Percentiles rank a stretch among this genome's conserved stretches.
Conservation (phyloP, 2,329 filamentous ascomycete species). For the Penicillium sp. region DNA sequence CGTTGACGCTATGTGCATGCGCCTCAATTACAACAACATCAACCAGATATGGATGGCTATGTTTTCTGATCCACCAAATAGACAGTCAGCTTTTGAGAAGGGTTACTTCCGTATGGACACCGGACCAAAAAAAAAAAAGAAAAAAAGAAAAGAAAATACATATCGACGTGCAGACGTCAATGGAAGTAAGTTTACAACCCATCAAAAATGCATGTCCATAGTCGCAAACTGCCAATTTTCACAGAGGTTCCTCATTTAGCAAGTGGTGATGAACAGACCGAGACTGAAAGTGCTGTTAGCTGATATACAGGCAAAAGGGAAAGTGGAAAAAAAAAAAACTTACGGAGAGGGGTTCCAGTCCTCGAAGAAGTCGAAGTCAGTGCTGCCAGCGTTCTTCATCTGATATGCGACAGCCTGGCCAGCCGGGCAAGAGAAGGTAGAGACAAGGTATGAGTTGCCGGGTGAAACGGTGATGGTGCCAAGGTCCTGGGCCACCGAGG, state of each 20-base stretch:
- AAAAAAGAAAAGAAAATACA: neutral
- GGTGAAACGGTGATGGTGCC: conserved; percentile 50
- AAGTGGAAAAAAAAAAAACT: conserved; percentile 21
- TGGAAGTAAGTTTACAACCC: conserved; percentile 1
- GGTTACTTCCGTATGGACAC: neutral
- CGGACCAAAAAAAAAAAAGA: neutral
- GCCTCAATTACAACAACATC: conserved; percentile 3
- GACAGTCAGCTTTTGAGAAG: conserved; percentile 9
- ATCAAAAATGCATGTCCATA: neutral
- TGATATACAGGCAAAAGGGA: neutral
- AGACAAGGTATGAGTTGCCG: conserved; percentile 56
- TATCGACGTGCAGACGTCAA: neutral
- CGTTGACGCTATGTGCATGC: conserved; percentile 1
- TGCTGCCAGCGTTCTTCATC: conserved; percentile 53
- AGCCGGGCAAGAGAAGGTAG: conserved; percentile 56
- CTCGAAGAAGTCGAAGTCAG: conserved; percentile 62
- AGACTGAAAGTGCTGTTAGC: conserved; percentile 32
- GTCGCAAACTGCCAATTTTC: neutral
- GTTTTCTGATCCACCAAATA: conserved; percentile 3
- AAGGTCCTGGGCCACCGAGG: conserved; percentile 47
- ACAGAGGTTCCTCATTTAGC: conserved; percentile 26
- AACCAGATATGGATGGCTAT: conserved; percentile 6
- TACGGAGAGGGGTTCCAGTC: conserved; percentile 58
- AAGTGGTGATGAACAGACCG: conserved; percentile 46
- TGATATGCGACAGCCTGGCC: conserved; percentile 54